These are phyloP conservation scores for Trematosphaeria pertusa DNA, from an alignment of 2,329 filamentous ascomycete genomes.

Conservation along the genomic window DNA sequence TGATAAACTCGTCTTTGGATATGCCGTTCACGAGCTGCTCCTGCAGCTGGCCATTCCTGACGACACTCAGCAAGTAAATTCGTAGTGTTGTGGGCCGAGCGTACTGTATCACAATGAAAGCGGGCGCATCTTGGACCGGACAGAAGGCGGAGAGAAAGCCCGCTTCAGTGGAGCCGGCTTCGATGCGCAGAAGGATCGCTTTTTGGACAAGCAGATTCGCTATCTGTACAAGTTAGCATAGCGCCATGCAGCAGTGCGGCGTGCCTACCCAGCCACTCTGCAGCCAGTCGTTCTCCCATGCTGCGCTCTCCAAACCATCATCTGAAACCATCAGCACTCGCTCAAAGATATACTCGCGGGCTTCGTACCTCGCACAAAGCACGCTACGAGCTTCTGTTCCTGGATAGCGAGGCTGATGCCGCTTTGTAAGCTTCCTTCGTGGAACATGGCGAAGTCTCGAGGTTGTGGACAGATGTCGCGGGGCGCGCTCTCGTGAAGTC, in stretches of 20 bases:
- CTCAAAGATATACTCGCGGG: not conserved
- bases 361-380: slow-evolving; percentile 76
- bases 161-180: slow-evolving; percentile 78
- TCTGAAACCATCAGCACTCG: slow-evolving; percentile 59
- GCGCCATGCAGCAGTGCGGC: not conserved
- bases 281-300: slow-evolving; percentile 76
- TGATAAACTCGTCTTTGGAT: slow-evolving; percentile 70
- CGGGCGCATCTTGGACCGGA: slow-evolving; percentile 78
- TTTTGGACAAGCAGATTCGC: slow-evolving; percentile 63
- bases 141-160: slow-evolving; percentile 83
- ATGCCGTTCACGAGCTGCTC: slow-evolving; percentile 75
- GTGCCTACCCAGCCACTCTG: slow-evolving; percentile 45
- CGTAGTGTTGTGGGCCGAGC: slow-evolving; percentile 1
- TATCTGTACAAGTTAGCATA: slow-evolving; percentile 31
- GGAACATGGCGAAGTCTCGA: slow-evolving; percentile 70
- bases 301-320: slow-evolving; percentile 69
- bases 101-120: slow-evolving; percentile 78
- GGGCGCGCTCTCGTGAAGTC: slow-evolving; percentile 24
- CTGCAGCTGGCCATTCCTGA: slow-evolving; percentile 73
- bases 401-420: slow-evolving; percentile 79
- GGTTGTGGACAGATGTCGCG: slow-evolving; percentile 20
- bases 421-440: slow-evolving; percentile 77
- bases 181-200: slow-evolving; percentile 73
- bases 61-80: slow-evolving; percentile 7
- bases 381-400: slow-evolving; percentile 78